Conservation (phyloP, 352 stramenopile genomes). For the Globisporangium emineosum region DNA sequence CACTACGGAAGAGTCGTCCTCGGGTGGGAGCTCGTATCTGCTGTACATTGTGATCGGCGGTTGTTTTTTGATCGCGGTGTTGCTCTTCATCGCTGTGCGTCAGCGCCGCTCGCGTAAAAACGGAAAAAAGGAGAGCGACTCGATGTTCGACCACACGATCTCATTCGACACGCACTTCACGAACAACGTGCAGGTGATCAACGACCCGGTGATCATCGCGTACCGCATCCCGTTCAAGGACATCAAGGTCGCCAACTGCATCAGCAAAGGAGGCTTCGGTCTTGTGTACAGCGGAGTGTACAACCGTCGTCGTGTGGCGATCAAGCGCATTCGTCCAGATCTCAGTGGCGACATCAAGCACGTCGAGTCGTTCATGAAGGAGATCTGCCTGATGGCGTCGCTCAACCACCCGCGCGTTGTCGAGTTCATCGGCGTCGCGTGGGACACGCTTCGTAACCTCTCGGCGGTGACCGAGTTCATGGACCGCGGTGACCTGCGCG, state of each 20-base stretch:
- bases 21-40: conserved; percentile 37
- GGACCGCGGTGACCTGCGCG: conserved; percentile 63
- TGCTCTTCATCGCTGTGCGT: conserved; percentile 44
- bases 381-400: conserved; percentile 64
- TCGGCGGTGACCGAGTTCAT: conserved; percentile 70
- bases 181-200: conserved; percentile 49
- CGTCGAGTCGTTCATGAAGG: conserved; percentile 58
- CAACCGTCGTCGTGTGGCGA: conserved; percentile 54
- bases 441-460: conserved; percentile 55
- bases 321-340: conserved; percentile 62
- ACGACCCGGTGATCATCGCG: conserved; percentile 58
- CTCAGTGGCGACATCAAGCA: conserved; percentile 46
- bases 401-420: conserved; percentile 61
- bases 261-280: conserved; percentile 64
- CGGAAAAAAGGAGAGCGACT: conserved; percentile 38
- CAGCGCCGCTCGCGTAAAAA: conserved; percentile 33
- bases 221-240: conserved; percentile 64
- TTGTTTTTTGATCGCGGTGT: conserved; percentile 41
- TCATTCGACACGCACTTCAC: conserved; percentile 59
- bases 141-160: conserved; percentile 49
- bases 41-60: conserved; percentile 38
- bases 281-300: conserved; percentile 64
- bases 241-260: conserved; percentile 49
- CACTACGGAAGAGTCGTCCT: conserved; percentile 20
- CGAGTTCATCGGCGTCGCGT: conserved; percentile 65